A percentile compares a stretch with the other conserved stretches of the same genome.
phyloP scores from a whole-genome alignment of 2,329 filamentous ascomycete species.

The Fusarium bactridioides region DNA sequence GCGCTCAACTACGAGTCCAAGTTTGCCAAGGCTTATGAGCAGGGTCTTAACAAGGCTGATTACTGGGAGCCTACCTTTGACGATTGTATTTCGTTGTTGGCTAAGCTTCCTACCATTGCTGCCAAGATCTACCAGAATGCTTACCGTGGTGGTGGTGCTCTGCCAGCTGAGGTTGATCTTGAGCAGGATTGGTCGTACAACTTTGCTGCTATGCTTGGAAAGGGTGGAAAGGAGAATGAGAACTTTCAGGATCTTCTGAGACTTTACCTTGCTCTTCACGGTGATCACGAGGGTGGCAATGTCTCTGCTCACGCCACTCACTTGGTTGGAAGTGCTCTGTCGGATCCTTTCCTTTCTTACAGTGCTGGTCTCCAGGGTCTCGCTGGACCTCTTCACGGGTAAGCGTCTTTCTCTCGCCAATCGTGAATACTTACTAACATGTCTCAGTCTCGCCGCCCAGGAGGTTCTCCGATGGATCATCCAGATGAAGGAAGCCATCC shows the following conservation, averaged over 20 bases:
- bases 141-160: slow-evolving; percentile 75
- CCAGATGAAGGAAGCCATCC: slow-evolving; percentile 92
- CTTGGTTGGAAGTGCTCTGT: slow-evolving; percentile 91
- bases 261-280: slow-evolving; percentile 94
- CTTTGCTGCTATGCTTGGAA: slow-evolving; percentile 95
- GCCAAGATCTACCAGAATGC: slow-evolving; percentile 97
- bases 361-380: slow-evolving; percentile 94
- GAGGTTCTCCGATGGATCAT: slow-evolving; percentile 97
- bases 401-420: slow-evolving; percentile 32
- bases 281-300: slow-evolving; percentile 97
- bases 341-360: slow-evolving; percentile 95
- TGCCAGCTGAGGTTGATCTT: slow-evolving; percentile 79
- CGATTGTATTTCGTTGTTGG: slow-evolving; percentile 90
- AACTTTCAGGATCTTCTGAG: slow-evolving; percentile 95
- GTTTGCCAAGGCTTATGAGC: slow-evolving; percentile 92
- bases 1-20: slow-evolving; percentile 94
- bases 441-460: slow-evolving; percentile 80
- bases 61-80: slow-evolving; percentile 99
- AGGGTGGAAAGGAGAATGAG: slow-evolving; percentile 85
- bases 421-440: neutral
- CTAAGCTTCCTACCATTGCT: slow-evolving; percentile 95
- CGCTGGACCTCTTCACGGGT: slow-evolving; percentile 77
- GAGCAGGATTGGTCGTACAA: slow-evolving; percentile 98
- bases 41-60: slow-evolving; percentile 90
- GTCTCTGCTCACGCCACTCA: slow-evolving; percentile 96